phyloP scores from a whole-genome alignment of 805 yeast genomes.

The Saturnispora quitensis region DNA sequence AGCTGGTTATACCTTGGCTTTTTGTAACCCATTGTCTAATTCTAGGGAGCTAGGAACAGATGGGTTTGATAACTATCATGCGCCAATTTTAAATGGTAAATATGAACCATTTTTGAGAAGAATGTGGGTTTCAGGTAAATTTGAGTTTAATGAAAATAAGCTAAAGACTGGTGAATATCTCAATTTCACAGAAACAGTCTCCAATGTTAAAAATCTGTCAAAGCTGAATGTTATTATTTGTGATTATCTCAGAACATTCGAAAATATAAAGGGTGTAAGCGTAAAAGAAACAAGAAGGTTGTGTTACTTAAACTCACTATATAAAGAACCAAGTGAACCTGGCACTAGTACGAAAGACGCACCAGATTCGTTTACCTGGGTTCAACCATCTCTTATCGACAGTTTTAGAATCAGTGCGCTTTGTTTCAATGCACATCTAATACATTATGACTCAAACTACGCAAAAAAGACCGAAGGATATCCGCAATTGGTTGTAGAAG shows the following conservation, averaged over 20 bases:
- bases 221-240: slow-evolving; percentile 38
- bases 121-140: slow-evolving; percentile 72
- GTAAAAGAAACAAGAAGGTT: slow-evolving; percentile 49
- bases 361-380: slow-evolving; percentile 21
- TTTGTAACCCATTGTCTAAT: slow-evolving; percentile 48
- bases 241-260: slow-evolving; percentile 43
- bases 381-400: slow-evolving; percentile 34
- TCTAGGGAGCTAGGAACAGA: slow-evolving; percentile 48
- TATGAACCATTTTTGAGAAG: slow-evolving; percentile 40
- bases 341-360: background rate
- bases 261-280: slow-evolving; percentile 19
- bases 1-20: slow-evolving; percentile 57
- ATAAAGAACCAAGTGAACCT: background rate
- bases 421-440: slow-evolving; percentile 74
- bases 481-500: slow-evolving; percentile 60
- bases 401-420: slow-evolving; percentile 62
- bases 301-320: slow-evolving; percentile 45
- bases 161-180: slow-evolving; percentile 31
- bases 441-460: slow-evolving; percentile 63
- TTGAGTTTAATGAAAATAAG: slow-evolving; percentile 32
- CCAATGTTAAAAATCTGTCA: slow-evolving; percentile 27
- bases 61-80: slow-evolving; percentile 75
- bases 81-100: slow-evolving; percentile 35
- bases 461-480: slow-evolving; percentile 48
- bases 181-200: slow-evolving; percentile 46